Conservation (phyloP, 148 eudicot genomes). For the Vaccinium myrtillus region DNA sequence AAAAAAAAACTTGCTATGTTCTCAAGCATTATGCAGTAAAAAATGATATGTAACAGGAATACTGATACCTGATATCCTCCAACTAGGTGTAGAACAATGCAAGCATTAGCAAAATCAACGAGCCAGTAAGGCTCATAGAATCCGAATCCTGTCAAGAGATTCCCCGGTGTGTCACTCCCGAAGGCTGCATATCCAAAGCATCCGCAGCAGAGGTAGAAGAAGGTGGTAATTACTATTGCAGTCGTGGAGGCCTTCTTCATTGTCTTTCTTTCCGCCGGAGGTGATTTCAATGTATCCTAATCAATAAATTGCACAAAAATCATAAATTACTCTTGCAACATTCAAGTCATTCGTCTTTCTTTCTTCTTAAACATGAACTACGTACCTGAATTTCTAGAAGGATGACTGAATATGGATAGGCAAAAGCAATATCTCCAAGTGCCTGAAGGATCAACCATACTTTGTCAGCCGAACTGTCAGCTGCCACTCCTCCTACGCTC, state of each 20-base stretch:
- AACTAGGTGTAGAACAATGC: constrained; percentile 58
- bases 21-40: neutral
- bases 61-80: constrained; percentile 75
- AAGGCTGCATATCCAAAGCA: constrained; percentile 82
- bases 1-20: neutral
- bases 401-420: constrained; percentile 46
- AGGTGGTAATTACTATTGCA: constrained; percentile 45
- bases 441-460: constrained; percentile 47
- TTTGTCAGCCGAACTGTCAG: constrained; percentile 28
- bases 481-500: constrained; percentile 43
- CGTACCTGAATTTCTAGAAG: constrained; percentile 46
- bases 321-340: neutral
- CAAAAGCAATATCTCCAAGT: constrained; percentile 65
- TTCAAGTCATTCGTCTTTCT: neutral
- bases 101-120: constrained; percentile 64
- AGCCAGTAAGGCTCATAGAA: constrained; percentile 71
- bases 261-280: constrained; percentile 52
- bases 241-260: constrained; percentile 63
- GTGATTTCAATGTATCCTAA: constrained; percentile 61
- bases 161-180: constrained; percentile 65
- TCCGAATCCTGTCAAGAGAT: constrained; percentile 67
- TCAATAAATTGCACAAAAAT: neutral
- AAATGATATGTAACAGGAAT: neutral
- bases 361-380: neutral
- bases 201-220: constrained; percentile 67